A percentile compares a stretch with the other conserved stretches of the same genome.
Conservation (phyloP, 352 stramenopile genomes). For the Pythium volutum region DNA sequence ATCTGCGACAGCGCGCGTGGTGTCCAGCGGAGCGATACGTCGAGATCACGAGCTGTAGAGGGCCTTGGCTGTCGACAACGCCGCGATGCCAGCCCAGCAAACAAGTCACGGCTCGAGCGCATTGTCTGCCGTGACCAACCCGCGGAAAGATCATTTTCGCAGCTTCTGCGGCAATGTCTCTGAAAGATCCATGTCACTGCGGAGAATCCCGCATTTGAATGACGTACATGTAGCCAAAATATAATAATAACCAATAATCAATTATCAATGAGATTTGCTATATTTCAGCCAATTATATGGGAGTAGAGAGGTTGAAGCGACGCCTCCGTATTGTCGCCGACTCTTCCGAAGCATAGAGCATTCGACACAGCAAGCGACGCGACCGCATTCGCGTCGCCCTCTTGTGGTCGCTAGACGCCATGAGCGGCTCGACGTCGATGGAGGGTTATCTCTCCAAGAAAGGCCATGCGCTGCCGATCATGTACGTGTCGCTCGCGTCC, state of each 20-base stretch:
- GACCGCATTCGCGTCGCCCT: neutral
- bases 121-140: neutral
- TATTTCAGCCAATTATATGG: neutral
- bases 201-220: neutral
- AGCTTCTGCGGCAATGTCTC: slow-evolving; percentile 11
- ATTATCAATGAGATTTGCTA: too few species aligned
- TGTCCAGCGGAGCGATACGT: neutral
- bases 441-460: slow-evolving; percentile 49
- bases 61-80: neutral
- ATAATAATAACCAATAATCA: neutral
- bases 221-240: neutral
- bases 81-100: neutral
- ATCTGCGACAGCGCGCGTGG: slow-evolving; percentile 1
- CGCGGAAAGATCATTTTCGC: neutral
- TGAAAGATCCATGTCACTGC: slow-evolving; percentile 9
- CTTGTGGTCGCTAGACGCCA: neutral
- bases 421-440: slow-evolving; percentile 25
- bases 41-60: slow-evolving; percentile 11
- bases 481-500: slow-evolving; percentile 28
- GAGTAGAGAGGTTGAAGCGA: neutral
- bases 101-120: neutral
- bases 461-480: slow-evolving; percentile 42
- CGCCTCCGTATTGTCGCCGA: neutral
- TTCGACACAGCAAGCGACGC: neutral
- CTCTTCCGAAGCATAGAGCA: neutral